These are phyloP conservation scores for Paramecium octaurelia DNA, from an alignment of 73 alveolate species.

Conservation along the genomic window DNA sequence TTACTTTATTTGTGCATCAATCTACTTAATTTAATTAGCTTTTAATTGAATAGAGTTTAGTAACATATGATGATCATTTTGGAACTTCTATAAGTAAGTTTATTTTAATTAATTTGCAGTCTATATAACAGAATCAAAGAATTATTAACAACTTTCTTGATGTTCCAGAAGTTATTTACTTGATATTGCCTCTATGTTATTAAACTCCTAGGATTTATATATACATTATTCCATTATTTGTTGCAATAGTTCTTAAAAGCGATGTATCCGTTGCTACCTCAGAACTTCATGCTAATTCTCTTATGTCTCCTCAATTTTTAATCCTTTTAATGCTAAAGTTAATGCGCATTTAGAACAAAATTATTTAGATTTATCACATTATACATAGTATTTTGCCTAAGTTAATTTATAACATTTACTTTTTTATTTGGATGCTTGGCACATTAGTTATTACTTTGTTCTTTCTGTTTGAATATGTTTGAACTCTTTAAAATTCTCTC, in stretches of 20 bases:
- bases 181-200: background rate
- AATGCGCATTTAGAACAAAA: slow-evolving; percentile 53
- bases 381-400: slow-evolving; percentile 34
- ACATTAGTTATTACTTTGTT: background rate
- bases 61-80: background rate
- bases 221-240: background rate
- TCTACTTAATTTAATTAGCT: background rate
- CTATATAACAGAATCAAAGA: slow-evolving; percentile 1
- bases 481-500: slow-evolving; percentile 12
- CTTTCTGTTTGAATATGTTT: slow-evolving; percentile 15
- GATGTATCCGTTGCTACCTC: background rate
- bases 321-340: slow-evolving; percentile 6
- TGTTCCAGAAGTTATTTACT: background rate
- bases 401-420: background rate
- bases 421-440: slow-evolving; percentile 11
- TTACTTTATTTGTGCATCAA: background rate
- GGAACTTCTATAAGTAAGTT: background rate
- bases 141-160: background rate
- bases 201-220: background rate
- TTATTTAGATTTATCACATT: background rate
- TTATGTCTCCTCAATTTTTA: slow-evolving; percentile 31
- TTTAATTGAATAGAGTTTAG: background rate
- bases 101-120: slow-evolving; percentile 39
- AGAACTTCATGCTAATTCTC: background rate
- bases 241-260: background rate